phyloP scores from a whole-genome alignment of 176 grass and related monocot species.

The Avena sativa region DNA sequence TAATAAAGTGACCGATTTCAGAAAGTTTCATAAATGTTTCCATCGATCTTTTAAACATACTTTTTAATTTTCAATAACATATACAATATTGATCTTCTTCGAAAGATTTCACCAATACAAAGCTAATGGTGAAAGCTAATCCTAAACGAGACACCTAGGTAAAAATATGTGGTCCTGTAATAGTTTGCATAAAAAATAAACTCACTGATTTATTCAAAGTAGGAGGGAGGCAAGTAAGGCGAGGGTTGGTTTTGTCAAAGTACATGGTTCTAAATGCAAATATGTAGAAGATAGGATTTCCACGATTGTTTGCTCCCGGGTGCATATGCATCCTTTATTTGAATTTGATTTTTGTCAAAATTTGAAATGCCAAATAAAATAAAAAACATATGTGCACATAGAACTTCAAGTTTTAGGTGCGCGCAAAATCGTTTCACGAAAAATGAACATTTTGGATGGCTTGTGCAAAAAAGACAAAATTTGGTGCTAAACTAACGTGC shows the following conservation, averaged over 20 bases:
- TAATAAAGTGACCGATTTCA: neutral
- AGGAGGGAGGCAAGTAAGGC: neutral
- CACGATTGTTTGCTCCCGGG: too few relatives aligned
- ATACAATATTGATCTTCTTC: neutral
- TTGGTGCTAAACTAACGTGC: too few relatives aligned
- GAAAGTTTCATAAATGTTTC: neutral
- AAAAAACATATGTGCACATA: too few relatives aligned
- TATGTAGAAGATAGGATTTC: neutral
- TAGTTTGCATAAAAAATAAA: neutral
- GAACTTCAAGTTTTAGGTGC: too few relatives aligned
- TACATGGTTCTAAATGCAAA: neutral
- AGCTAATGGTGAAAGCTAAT: neutral
- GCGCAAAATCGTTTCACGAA: too few relatives aligned
- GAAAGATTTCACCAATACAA: neutral
- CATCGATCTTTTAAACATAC: too few relatives aligned
- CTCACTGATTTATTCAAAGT: neutral
- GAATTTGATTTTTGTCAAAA: too few relatives aligned
- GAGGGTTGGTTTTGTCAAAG: neutral
- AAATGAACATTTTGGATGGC: too few relatives aligned
- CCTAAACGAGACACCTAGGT: neutral
- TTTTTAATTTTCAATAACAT: neutral
- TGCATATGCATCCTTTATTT: too few relatives aligned
- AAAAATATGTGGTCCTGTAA: neutral
- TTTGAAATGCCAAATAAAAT: too few relatives aligned
- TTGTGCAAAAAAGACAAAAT: too few relatives aligned